Conservation (phyloP, 139 green algal genomes). For the Diplosphaera chodatii region DNA sequence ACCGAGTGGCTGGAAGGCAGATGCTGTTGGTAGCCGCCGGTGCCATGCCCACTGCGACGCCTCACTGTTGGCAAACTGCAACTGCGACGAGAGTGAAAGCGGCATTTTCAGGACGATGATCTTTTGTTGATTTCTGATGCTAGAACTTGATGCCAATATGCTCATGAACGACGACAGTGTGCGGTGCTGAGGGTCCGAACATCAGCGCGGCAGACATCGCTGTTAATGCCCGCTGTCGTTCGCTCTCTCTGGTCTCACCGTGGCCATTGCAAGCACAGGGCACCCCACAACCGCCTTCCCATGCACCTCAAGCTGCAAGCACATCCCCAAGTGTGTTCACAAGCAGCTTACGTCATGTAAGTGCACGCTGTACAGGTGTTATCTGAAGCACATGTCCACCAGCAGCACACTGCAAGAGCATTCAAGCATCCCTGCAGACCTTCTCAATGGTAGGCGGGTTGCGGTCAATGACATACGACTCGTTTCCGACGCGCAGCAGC, state of each 20-base stretch:
- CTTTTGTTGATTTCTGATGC: too few species aligned
- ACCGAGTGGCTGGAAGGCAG: constrained; percentile 22
- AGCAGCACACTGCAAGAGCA: neutral
- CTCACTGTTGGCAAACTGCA: constrained; percentile 35
- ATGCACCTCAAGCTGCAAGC: constrained; percentile 19
- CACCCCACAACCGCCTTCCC: constrained; percentile 22
- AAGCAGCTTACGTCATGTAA: too few species aligned
- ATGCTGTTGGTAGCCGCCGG: neutral
- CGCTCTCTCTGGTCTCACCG: neutral
- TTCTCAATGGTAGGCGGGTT: constrained; percentile 65
- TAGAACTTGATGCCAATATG: too few species aligned
- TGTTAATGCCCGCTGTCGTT: too few species aligned
- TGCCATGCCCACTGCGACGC: constrained; percentile 34
- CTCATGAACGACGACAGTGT: too few species aligned
- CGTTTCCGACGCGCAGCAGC: constrained; percentile 46
- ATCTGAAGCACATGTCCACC: too few species aligned
- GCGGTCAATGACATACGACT: constrained; percentile 36
- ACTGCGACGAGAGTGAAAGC: constrained; percentile 1
- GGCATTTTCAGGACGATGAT: too few species aligned
- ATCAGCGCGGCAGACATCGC: too few species aligned
- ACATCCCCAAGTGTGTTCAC: neutral
- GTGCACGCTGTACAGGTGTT: too few species aligned
- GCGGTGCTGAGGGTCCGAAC: too few species aligned
- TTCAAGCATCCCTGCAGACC: neutral
- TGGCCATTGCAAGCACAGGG: constrained; percentile 16